Evolutionary conservation across 257 asterid species (phyloP).

Genomic region (Oldenlandia corymbosa): DNA sequence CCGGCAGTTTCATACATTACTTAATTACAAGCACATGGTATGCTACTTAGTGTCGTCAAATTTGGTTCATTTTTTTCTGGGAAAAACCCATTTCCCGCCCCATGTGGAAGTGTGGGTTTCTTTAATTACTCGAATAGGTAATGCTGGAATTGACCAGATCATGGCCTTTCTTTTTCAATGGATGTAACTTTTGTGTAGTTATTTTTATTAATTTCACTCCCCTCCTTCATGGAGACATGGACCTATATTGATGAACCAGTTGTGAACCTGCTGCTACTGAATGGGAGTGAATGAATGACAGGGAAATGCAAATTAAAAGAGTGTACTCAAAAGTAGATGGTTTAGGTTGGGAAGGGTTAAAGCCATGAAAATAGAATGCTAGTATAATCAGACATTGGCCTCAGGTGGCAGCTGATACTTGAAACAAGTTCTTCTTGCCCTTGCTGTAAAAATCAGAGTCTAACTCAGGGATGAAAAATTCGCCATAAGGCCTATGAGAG

Average conservation of each 20-base stretch:
- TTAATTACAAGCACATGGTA: slow-evolving; percentile 14
- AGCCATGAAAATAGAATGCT: no score
- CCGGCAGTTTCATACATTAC: slow-evolving; percentile 5
- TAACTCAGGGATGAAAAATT: not conserved
- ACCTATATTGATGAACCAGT: slow-evolving; percentile 8
- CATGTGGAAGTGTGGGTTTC: slow-evolving; percentile 15
- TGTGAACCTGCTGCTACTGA: not conserved
- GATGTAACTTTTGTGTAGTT: not conserved
- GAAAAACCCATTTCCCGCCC: slow-evolving; percentile 2
- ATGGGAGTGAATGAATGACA: not conserved
- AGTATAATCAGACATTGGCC: not conserved
- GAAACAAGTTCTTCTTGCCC: no score
- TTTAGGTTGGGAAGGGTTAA: no score
- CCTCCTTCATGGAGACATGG: slow-evolving; percentile 8
- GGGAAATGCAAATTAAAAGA: not conserved
- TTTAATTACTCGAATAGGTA: not conserved
- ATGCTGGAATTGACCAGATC: slow-evolving; percentile 16
- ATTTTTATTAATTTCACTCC: not conserved
- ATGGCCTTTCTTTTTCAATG: slow-evolving; percentile 5
- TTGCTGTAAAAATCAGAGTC: no score
- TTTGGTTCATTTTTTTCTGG: not conserved
- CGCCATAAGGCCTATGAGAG: no score
- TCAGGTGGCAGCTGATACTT: not conserved
- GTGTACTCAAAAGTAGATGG: not conserved
- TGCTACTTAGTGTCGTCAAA: not conserved